Base-by-base conservation (phyloP, 2,329 filamentous ascomycete genomes). In the Monosporascus sp. region DNA sequence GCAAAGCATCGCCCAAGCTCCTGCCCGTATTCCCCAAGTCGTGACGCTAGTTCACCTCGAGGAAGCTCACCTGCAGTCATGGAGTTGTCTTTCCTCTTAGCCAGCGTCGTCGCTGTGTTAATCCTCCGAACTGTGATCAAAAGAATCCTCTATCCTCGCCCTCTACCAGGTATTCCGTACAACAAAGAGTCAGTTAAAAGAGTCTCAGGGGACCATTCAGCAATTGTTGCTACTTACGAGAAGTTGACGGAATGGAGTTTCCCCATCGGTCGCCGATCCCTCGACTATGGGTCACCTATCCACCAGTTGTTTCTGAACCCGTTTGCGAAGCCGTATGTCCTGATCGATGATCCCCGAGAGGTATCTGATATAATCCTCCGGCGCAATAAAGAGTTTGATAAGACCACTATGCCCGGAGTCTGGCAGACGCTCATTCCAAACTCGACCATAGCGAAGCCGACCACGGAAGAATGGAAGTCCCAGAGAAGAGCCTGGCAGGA, bases 361-460 rank as follows among this genome's bases (percentile, higher is more conserved):
- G 48, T 45, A 15, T 46, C 52, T 8, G 57, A 61, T 18, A 51
- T 60, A 3, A 2, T 52, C 3, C 31, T 56, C 6, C 49, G 56
- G 9, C 51, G 59, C 15, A 48, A 48, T 17, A 55, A 51, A 36
- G 54, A 61, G 14, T 61, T 60, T 31, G 57, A 61, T 31, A 54
- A 47, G 49, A 46, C 22, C 18, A 49, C 34, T 6, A 9, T 20
- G 3, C 18, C 14, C n/a, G 54, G 52, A 14, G 27, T 56, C 14
- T 56, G 45, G 41, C 48, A 50, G 34, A 53, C 48, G 11, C 50
- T 58, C 8, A 47, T 52, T 14, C 54, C 56, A 4, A 15, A 55
- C 27, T 50, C 54, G 6, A 57, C 50, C 9, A 57, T 60, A 36
- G 51, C 51, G 9, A 51, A 57, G 42, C 17, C 18, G 9, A 54